Evolutionary conservation across 1,284 basidiomycete species (phyloP), one percentile per base, ranked within the genome.

Genomic region (Gymnopus androsaceus): DNA sequence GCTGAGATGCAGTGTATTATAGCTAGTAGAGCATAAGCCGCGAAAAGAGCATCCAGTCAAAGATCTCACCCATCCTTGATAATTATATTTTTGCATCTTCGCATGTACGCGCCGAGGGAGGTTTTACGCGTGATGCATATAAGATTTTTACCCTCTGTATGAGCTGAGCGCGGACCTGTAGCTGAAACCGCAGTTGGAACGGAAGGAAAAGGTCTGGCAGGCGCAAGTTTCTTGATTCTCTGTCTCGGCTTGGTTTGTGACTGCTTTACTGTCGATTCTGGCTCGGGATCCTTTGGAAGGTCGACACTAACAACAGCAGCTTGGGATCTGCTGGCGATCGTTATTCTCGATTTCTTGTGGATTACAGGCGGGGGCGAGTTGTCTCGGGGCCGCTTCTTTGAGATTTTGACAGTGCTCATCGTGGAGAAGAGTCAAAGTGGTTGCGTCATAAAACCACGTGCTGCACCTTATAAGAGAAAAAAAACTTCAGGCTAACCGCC

Each of bases 101-200:
- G 78, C 69, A 95, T 80, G 68, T 94, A 93, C 57, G 80, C 77
- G 19, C 84, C 88, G 14, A 95, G 68, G 23, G 80, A 74, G 2
- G 89, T 92, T 67, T 87, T 90, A 45, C 93, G 84, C 59, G 91
- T 92, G 47, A 95, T 69, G 59, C 92, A 92, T 36, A 95, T 86
- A 58, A 81, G 77, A 63, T 90, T 91, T 69, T 87, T 91, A 55
- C 90, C 84, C 67, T 89, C 88, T 56, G 75, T 82, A 60, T 90
- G 88, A 36, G 83, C 79, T 3, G 89, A 90, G 27, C 83, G 85
- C n/a, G 90, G 90, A 0, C 89, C 90, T 1, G 88, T 89, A 4
- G 87, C 88, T 59, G 85, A 85, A 12, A 84, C 85, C n/a, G 85
- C 85, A 0, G 78, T 71, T n/a, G 88, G 80, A 3, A 92, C 87